These are phyloP conservation scores for Ceratocystis smalleyi DNA, from an alignment of 2,329 filamentous ascomycete species.

Conservation along the genomic window DNA sequence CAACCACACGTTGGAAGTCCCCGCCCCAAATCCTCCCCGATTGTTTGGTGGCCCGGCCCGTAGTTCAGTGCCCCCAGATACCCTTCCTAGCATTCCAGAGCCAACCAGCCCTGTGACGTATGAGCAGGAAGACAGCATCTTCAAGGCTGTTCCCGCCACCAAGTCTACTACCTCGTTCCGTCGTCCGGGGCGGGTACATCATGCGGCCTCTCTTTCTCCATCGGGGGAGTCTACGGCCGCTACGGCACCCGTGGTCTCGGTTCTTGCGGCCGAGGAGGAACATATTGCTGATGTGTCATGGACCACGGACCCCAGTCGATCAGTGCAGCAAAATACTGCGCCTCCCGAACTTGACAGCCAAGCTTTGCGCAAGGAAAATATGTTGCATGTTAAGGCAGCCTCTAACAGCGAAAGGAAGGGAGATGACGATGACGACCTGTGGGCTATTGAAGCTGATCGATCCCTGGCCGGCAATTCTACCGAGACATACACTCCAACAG, in stretches of 20 bases:
- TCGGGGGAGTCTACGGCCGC: slow-evolving; percentile 4
- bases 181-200: slow-evolving; percentile 14
- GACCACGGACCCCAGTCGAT: slow-evolving; percentile 14
- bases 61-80: neutral
- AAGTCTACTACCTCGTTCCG: slow-evolving; percentile 6
- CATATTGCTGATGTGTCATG: slow-evolving; percentile 15
- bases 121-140: slow-evolving; percentile 11
- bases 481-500: slow-evolving; percentile 9
- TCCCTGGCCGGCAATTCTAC: slow-evolving; percentile 25
- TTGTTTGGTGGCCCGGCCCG: slow-evolving; percentile 1
- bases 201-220: slow-evolving; percentile 13
- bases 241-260: slow-evolving; percentile 2
- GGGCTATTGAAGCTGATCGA: slow-evolving; percentile 41
- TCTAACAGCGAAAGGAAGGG: slow-evolving; percentile 14
- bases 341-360: neutral
- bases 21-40: slow-evolving; percentile 4
- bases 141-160: neutral
- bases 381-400: neutral
- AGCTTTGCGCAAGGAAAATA: slow-evolving; percentile 4
- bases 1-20: slow-evolving; percentile 6
- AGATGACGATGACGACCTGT: slow-evolving; percentile 34
- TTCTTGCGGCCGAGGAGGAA: slow-evolving; percentile 15
- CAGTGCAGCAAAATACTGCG: slow-evolving; percentile 3
- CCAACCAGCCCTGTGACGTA: slow-evolving; percentile 11
- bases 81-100: slow-evolving; percentile 3